Evolutionary conservation across 441 rosid species (phyloP), one percentile per base, ranked within the genome.

Genomic region (Lepidium campestre): DNA sequence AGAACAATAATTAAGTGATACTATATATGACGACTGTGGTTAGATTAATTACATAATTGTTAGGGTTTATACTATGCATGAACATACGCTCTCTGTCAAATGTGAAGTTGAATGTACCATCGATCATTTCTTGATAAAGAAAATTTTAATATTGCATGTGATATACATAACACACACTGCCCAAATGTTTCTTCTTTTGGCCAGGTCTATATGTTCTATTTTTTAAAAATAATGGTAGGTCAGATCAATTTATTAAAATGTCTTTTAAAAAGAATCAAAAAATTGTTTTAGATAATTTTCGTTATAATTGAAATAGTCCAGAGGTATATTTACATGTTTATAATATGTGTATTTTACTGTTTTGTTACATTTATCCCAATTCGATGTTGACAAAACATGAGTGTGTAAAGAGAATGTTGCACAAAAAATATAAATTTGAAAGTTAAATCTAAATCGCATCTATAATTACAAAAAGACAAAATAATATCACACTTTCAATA

Each of bases 401-500:
- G 42, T 65, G 67, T 44, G 32, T 41, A 20, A 25, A 44, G 68
- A 70, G 57, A 48, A 39, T 60, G 65, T 60, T 11, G 46, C 25
- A 68, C 23, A 58, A 15, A 47, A 37, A n/a, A n/a, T 25, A 15
- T 10, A 53, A 55, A 57, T 41, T 41, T 61, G 14, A 50, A 74
- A 72, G 76, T 69, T 48, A 62, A 72, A 72, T 54, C 50, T 27
- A 18, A 45, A 23, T 46, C 15, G 32, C 53, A 75, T 78, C 74
- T 55, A 75, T 70, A 72, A 72, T 69, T 70, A 64, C 75, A 53
- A 77, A 72, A 79, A 57, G 83, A 81, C 82, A 79, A 78, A 78
- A 64, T 53, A 68, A 71, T 73, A 73, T 78, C 72, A 79, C 73
- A 72, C 62, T 68, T 69, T 59, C 68, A 57, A 63, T 78, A 65